phyloP scores from a whole-genome alignment of 441 rosid genomes.

The Bocquillonia castaneifolia region DNA sequence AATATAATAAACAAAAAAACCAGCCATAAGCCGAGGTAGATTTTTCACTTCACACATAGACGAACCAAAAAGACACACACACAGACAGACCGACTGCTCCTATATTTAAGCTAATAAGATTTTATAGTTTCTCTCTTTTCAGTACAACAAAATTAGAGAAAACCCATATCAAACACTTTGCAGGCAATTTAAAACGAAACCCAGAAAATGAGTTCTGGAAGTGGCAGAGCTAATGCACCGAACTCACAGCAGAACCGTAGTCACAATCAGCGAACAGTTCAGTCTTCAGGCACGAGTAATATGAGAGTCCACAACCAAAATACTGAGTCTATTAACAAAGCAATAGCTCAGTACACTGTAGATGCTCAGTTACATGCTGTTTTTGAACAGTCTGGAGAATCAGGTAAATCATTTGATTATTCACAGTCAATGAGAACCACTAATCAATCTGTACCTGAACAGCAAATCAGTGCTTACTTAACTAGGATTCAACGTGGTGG shows the following conservation, averaged over 20 bases:
- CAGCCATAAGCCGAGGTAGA: neutral
- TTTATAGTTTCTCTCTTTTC: too few species aligned
- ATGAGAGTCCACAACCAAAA: constrained; percentile 28
- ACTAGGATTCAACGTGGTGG: constrained; percentile 89
- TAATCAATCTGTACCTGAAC: constrained; percentile 63
- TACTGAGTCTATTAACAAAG: constrained; percentile 66
- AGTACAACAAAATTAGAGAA: too few species aligned
- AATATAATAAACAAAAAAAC: neutral
- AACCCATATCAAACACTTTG: neutral
- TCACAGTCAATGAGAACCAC: constrained; percentile 67
- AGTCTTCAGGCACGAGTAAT: constrained; percentile 50
- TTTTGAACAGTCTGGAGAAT: constrained; percentile 82
- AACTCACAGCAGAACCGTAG: constrained; percentile 26
- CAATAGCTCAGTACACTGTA: constrained; percentile 91
- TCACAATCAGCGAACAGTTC: constrained; percentile 27
- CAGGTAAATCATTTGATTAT: constrained; percentile 86
- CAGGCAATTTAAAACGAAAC: neutral
- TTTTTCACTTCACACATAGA: neutral
- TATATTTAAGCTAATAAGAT: too few species aligned
- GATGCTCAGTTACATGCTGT: constrained; percentile 94
- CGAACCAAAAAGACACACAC: too few species aligned
- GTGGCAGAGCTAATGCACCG: constrained; percentile 24
- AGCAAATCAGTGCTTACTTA: constrained; percentile 74
- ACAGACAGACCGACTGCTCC: too few species aligned
- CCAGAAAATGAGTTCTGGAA: constrained; percentile 44